These are phyloP conservation scores for Emericellopsis cladophorae DNA, from an alignment of 2,329 filamentous ascomycete genomes.

Conservation along the genomic window DNA sequence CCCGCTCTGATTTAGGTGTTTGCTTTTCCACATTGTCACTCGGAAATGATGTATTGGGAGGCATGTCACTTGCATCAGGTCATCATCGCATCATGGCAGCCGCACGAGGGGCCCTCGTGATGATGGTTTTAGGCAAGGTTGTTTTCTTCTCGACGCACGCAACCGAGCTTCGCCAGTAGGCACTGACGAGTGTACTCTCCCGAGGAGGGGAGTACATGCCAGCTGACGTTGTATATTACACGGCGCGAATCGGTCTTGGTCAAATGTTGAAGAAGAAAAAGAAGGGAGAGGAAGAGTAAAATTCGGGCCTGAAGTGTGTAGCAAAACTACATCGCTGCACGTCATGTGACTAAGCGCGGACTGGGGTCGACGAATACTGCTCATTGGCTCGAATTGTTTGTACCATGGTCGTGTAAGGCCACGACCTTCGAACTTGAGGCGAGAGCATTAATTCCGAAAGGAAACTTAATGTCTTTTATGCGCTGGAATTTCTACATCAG, in stretches of 20 bases:
- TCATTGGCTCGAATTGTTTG: too few relatives aligned
- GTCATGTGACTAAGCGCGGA: too few relatives aligned
- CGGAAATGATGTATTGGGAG: not conserved
- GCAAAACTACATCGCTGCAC: not conserved
- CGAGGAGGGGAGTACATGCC: slow-evolving; percentile 10
- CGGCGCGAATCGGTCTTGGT: slow-evolving; percentile 30
- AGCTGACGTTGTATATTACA: slow-evolving; percentile 22
- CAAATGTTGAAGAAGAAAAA: slow-evolving; percentile 14
- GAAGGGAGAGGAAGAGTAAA: slow-evolving; percentile 7
- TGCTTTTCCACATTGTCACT: too few relatives aligned
- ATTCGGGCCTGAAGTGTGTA: slow-evolving; percentile 3
- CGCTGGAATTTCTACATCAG: too few relatives aligned
- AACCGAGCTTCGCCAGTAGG: too few relatives aligned
- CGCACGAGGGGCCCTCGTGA: slow-evolving; percentile 54
- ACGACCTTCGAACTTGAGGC: too few relatives aligned
- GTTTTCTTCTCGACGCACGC: slow-evolving; percentile 36
- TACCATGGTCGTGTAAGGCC: too few relatives aligned
- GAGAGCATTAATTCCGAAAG: too few relatives aligned
- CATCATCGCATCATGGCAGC: slow-evolving; percentile 56
- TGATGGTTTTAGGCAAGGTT: slow-evolving; percentile 56
- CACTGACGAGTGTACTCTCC: too few relatives aligned
- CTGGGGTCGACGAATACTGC: too few relatives aligned
- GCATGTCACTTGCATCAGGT: slow-evolving; percentile 53
- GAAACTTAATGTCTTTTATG: too few relatives aligned
- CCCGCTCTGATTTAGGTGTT: too few relatives aligned